phyloP scores from a whole-genome alignment of 2,329 filamentous ascomycete genomes.

The Xylariomycetidae sp. region DNA sequence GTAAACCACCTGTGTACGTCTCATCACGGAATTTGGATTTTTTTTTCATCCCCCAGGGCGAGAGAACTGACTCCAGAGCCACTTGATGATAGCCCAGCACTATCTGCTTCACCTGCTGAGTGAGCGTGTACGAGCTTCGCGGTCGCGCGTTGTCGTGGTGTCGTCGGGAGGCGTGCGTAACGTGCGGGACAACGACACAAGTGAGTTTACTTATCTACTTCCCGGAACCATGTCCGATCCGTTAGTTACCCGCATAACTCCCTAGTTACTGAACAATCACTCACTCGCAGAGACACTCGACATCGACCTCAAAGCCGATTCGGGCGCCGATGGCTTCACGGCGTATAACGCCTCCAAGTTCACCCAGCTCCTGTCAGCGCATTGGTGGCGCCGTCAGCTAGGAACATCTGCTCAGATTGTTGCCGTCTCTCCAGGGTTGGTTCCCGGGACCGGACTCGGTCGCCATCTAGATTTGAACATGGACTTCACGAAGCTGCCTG shows the following conservation, averaged over 20 bases:
- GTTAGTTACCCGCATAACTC: no score
- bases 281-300: no score
- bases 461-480: conserved; percentile 26
- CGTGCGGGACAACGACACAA: conserved; percentile 36
- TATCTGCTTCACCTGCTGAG: conserved; percentile 46
- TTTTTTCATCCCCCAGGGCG: no score
- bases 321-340: no score
- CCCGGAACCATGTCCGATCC: no score
- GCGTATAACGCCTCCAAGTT: conserved; percentile 48
- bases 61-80: no score
- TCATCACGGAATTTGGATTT: neutral
- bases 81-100: conserved; percentile 41
- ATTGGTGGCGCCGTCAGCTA: conserved; percentile 53
- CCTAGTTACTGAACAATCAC: no score
- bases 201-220: no score
- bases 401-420: conserved; percentile 38
- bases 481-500: conserved; percentile 31
- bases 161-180: conserved; percentile 44
- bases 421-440: conserved; percentile 49
- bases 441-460: conserved; percentile 42
- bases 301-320: no score
- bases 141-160: conserved; percentile 44
- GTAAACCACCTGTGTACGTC: conserved; percentile 49
- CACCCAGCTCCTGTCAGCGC: conserved; percentile 43
- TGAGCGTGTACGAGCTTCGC: conserved; percentile 42